Conservation (phyloP, 2,329 filamentous ascomycete genomes). For the Aureobasidium musti region DNA sequence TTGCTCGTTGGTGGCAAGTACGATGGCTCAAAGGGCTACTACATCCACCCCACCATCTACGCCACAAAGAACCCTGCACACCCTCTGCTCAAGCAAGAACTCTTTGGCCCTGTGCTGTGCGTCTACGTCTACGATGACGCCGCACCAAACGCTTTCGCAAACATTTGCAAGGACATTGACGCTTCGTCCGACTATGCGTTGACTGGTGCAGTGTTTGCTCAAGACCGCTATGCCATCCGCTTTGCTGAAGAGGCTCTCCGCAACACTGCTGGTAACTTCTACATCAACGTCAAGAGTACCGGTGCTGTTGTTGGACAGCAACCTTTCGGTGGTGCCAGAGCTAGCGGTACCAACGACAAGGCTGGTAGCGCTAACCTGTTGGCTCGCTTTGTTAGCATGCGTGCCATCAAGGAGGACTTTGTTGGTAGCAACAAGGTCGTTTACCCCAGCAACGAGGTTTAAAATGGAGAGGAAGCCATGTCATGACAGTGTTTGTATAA, state of each 20-base stretch:
- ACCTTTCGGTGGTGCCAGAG: slow-evolving; percentile 55
- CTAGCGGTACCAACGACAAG: slow-evolving; percentile 61
- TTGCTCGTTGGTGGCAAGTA: slow-evolving; percentile 75
- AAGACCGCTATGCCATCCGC: slow-evolving; percentile 65
- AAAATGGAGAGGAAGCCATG: not conserved
- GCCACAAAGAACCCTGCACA: slow-evolving; percentile 71
- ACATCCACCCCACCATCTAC: slow-evolving; percentile 82
- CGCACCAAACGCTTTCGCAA: slow-evolving; percentile 55
- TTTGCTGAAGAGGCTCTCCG: slow-evolving; percentile 70
- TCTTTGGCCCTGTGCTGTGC: slow-evolving; percentile 78
- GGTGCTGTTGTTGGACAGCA: slow-evolving; percentile 49
- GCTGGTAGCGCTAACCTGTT: slow-evolving; percentile 57
- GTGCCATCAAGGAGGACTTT: slow-evolving; percentile 60
- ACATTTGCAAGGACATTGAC: slow-evolving; percentile 67
- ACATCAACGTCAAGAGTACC: slow-evolving; percentile 78
- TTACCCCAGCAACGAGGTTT: slow-evolving; percentile 57
- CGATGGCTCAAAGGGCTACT: slow-evolving; percentile 77
- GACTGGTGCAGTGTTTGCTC: slow-evolving; percentile 74
- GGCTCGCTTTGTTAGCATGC: slow-evolving; percentile 57
- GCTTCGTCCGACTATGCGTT: slow-evolving; percentile 73
- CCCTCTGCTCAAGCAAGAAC: slow-evolving; percentile 72
- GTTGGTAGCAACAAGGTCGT: slow-evolving; percentile 50
- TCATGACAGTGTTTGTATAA: not conserved
- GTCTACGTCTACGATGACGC: slow-evolving; percentile 76
- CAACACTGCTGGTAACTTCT: slow-evolving; percentile 79